phyloP scores from a whole-genome alignment of 768 basidiomycete species.

The Boletus sp. region DNA sequence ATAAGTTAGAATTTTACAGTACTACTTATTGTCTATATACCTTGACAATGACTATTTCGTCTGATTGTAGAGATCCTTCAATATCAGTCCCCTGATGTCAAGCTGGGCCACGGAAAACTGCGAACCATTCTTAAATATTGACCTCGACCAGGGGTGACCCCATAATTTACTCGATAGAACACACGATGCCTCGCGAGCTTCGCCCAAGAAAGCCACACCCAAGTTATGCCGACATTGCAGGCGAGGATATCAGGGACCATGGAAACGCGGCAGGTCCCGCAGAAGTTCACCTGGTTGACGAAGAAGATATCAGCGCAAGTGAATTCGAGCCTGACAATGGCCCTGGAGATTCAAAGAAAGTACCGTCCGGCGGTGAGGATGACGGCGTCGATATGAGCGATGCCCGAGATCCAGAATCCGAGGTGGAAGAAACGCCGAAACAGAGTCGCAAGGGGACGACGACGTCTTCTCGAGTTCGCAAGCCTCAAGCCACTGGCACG shows the following conservation, averaged over 20 bases:
- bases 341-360: constrained; percentile 27
- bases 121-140: background rate
- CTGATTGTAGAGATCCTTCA: background rate
- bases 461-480: background rate
- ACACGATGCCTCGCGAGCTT: constrained; percentile 50
- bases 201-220: constrained; percentile 51
- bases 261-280: constrained; percentile 43
- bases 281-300: constrained; percentile 10
- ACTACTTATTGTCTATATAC: background rate
- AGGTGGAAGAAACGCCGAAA: constrained; percentile 17
- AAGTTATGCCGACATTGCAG: constrained; percentile 42
- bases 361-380: constrained; percentile 34
- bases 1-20: background rate
- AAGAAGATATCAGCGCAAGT: constrained; percentile 43
- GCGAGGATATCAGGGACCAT: constrained; percentile 30
- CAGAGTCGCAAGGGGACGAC: constrained; percentile 3
- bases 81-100: too few species aligned
- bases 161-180: background rate
- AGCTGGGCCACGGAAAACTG: background rate
- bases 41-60: background rate
- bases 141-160: background rate
- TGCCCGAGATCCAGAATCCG: constrained; percentile 9
- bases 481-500: background rate
- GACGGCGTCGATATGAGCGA: constrained; percentile 25
- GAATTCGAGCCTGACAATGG: constrained; percentile 50